Evolutionary conservation across 2,329 filamentous ascomycete species (phyloP).

Genomic region (Aspergillus novoparasiticus): DNA sequence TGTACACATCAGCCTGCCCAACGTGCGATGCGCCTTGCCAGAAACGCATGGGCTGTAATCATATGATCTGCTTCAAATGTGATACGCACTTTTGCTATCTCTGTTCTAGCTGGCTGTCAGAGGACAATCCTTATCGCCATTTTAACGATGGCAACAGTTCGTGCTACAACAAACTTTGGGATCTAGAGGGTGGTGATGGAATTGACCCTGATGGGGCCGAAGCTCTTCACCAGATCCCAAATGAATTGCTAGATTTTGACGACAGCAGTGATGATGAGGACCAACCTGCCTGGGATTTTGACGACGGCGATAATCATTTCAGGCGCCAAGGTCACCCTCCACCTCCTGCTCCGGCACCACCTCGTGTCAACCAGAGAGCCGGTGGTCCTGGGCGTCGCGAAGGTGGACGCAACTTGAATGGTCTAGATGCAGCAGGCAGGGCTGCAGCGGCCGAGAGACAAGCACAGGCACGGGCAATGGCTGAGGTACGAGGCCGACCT

Average conservation of each 20-base stretch:
- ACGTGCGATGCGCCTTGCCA: constrained; percentile 83
- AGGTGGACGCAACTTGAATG: constrained; percentile 26
- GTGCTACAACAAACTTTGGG: constrained; percentile 89
- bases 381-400: constrained; percentile 31
- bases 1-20: constrained; percentile 84
- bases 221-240: constrained; percentile 42
- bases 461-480: constrained; percentile 43
- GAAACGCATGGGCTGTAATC: constrained; percentile 93
- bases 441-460: constrained; percentile 42
- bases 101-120: constrained; percentile 82
- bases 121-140: constrained; percentile 81
- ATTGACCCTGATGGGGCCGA: constrained; percentile 46
- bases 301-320: constrained; percentile 30
- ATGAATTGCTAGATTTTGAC: constrained; percentile 41
- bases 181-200: constrained; percentile 78
- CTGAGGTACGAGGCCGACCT: constrained; percentile 36
- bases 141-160: constrained; percentile 72
- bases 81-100: constrained; percentile 93
- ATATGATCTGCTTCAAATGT: constrained; percentile 93
- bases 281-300: constrained; percentile 27
- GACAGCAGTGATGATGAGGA: constrained; percentile 36
- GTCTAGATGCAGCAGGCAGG: constrained; percentile 36
- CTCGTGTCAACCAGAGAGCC: constrained; percentile 33
- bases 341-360: constrained; percentile 45
- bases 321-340: constrained; percentile 34